Conservation (phyloP, 2,329 filamentous ascomycete species). For the Colletotrichum sp. region DNA sequence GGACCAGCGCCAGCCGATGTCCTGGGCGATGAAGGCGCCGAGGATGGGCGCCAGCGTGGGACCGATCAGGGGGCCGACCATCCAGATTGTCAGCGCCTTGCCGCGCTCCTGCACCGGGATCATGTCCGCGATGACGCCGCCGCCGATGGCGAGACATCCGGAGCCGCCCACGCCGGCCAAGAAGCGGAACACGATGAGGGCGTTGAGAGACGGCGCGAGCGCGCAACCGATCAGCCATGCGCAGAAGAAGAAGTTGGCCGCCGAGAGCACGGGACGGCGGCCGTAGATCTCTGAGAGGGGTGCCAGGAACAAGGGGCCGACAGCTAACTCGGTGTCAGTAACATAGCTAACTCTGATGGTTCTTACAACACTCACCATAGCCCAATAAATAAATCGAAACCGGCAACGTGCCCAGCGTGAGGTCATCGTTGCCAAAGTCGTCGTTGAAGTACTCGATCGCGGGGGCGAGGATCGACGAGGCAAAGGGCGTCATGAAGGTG, state of each 20-base stretch:
- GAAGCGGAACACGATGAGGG: slow-evolving; percentile 65
- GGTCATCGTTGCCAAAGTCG: slow-evolving; percentile 48
- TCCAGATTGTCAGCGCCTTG: slow-evolving; percentile 54
- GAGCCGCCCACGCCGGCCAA: slow-evolving; percentile 64
- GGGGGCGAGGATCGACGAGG: slow-evolving; percentile 64
- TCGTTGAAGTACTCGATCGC: slow-evolving; percentile 46
- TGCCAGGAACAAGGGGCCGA: slow-evolving; percentile 62
- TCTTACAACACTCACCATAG: slow-evolving; percentile 36
- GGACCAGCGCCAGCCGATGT: slow-evolving; percentile 57
- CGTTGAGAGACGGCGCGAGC: slow-evolving; percentile 55
- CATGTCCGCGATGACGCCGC: slow-evolving; percentile 60
- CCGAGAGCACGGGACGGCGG: slow-evolving; percentile 58
- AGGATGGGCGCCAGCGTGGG: slow-evolving; percentile 52
- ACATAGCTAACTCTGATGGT: neutral
- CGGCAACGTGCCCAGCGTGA: slow-evolving; percentile 54
- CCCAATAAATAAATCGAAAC: slow-evolving; percentile 68
- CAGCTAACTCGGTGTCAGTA: slow-evolving; percentile 26
- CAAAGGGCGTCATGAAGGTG: slow-evolving; percentile 70
- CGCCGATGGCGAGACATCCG: slow-evolving; percentile 58
- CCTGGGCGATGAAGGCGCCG: slow-evolving; percentile 53
- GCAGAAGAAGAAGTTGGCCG: slow-evolving; percentile 65
- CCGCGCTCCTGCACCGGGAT: slow-evolving; percentile 52
- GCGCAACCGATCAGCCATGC: slow-evolving; percentile 70
- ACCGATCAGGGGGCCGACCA: slow-evolving; percentile 44
- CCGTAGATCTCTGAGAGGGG: slow-evolving; percentile 71